phyloP scores from a whole-genome alignment of 208 protist genomes.

The Leishmania aethiopica region DNA sequence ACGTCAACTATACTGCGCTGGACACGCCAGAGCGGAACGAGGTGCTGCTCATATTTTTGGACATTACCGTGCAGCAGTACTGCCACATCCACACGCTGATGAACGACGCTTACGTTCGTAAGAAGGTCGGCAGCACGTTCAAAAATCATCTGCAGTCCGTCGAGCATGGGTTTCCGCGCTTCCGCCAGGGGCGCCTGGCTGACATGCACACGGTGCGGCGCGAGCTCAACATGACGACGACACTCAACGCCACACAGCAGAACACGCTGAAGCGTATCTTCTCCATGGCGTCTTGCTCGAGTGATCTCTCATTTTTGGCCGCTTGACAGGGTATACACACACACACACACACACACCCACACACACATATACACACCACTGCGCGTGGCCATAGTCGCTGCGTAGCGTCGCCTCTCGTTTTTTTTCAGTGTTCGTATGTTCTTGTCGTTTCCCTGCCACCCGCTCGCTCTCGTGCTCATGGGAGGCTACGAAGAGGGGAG shows the following conservation, averaged over 20 bases:
- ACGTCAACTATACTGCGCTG: conserved; percentile 10
- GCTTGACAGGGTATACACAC: not conserved
- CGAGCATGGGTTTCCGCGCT: conserved; percentile 12
- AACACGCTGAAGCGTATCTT: not conserved
- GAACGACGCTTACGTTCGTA: conserved; percentile 15
- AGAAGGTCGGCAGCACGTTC: conserved; percentile 1
- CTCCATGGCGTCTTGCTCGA: conserved; percentile 11
- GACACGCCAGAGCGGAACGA: conserved; percentile 13
- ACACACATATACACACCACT: not conserved
- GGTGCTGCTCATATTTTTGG: conserved; percentile 25
- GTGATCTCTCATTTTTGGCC: conserved; percentile 24
- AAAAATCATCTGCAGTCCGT: not conserved
- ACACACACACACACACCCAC: not conserved
- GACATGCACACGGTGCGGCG: conserved; percentile 16
- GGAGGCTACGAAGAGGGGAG: not conserved
- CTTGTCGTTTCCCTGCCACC: not conserved
- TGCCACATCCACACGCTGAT: conserved; percentile 29
- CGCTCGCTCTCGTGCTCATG: not conserved
- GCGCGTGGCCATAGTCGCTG: not conserved
- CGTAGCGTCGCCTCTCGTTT: not conserved
- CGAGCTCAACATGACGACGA: conserved; percentile 14
- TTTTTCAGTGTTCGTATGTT: not conserved
- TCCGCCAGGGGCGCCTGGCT: conserved; percentile 3
- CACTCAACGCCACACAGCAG: conserved; percentile 14
- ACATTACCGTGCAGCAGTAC: conserved; percentile 35